A percentile compares a stretch with the other conserved stretches of the same genome.
phyloP scores from a whole-genome alignment of 2,329 filamentous ascomycete genomes.

The Rutstroemia sp. region DNA sequence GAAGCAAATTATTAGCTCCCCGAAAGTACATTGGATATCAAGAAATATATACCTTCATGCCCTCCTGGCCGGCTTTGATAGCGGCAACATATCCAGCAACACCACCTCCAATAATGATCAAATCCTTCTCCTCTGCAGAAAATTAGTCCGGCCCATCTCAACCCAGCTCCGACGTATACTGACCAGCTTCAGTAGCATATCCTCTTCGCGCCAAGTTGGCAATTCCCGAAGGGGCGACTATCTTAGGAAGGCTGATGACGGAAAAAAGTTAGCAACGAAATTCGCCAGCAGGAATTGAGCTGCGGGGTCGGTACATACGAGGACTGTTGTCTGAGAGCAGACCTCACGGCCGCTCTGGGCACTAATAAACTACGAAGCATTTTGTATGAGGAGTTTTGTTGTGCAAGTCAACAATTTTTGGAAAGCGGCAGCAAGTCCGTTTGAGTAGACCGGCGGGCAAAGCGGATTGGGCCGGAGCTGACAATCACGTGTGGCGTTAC shows the following conservation, averaged over 20 bases:
- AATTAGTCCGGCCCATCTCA: constrained; percentile 45
- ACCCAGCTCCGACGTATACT: constrained; percentile 31
- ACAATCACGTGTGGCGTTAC: neutral
- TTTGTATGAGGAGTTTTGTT: constrained; percentile 28
- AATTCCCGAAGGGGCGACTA: constrained; percentile 38
- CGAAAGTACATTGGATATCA: neutral
- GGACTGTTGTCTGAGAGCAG: constrained; percentile 45
- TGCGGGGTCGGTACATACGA: constrained; percentile 36
- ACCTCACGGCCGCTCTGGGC: constrained; percentile 49
- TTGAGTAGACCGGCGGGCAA: neutral
- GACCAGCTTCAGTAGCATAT: constrained; percentile 44
- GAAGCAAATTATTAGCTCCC: constrained; percentile 12
- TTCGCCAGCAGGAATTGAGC: constrained; percentile 5
- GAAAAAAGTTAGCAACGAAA: constrained; percentile 14
- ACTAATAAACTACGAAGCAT: constrained; percentile 58
- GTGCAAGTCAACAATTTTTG: constrained; percentile 13
- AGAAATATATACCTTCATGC: constrained; percentile 66
- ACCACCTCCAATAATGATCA: constrained; percentile 96
- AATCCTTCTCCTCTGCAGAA: constrained; percentile 82
- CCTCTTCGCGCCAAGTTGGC: constrained; percentile 51
- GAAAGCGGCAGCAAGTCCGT: constrained; percentile 8
- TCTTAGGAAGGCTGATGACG: constrained; percentile 40
- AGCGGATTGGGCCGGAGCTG: neutral
- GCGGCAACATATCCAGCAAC: constrained; percentile 98
- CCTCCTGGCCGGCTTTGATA: constrained; percentile 97